Evolutionary conservation across 352 stramenopile genomes (phyloP).

Genomic region (Pseudoperonospora humuli): DNA sequence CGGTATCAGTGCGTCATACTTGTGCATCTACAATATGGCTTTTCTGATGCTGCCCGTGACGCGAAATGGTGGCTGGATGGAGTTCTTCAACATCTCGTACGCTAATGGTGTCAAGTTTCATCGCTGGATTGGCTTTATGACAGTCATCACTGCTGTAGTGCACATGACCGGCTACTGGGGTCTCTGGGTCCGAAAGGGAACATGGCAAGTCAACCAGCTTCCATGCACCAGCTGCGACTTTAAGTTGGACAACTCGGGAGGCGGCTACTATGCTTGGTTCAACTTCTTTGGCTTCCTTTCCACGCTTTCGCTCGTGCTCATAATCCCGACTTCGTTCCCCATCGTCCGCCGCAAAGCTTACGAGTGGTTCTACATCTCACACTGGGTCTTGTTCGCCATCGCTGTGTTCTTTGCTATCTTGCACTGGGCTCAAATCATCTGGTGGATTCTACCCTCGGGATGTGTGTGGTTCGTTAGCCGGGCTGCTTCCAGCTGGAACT

Average conservation of each 20-base stretch:
- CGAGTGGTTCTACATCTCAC: slow-evolving; percentile 50
- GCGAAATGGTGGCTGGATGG: slow-evolving; percentile 55
- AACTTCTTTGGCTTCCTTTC: slow-evolving; percentile 52
- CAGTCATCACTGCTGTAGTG: slow-evolving; percentile 39
- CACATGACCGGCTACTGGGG: slow-evolving; percentile 48
- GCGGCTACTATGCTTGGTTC: slow-evolving; percentile 54
- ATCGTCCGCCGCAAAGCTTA: slow-evolving; percentile 48
- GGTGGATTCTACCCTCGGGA: slow-evolving; percentile 43
- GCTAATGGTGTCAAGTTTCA: slow-evolving; percentile 52
- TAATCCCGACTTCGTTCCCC: slow-evolving; percentile 45
- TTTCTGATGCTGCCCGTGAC: slow-evolving; percentile 56
- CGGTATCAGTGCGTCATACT: slow-evolving; percentile 40
- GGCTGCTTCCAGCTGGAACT: slow-evolving; percentile 37
- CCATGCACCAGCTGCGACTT: slow-evolving; percentile 50
- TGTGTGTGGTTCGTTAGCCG: slow-evolving; percentile 51
- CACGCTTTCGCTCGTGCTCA: slow-evolving; percentile 38
- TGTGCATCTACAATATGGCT: slow-evolving; percentile 67
- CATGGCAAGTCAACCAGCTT: slow-evolving; percentile 35
- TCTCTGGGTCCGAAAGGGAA: slow-evolving; percentile 34
- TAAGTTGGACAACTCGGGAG: slow-evolving; percentile 26
- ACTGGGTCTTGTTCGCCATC: slow-evolving; percentile 49
- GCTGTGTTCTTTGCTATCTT: slow-evolving; percentile 48
- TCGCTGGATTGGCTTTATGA: slow-evolving; percentile 52
- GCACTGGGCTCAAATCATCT: slow-evolving; percentile 52
- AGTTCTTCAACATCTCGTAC: slow-evolving; percentile 61